Evolutionary conservation across 2,329 filamentous ascomycete species (phyloP), one percentile per base, ranked within the genome.

Genomic region (Colletotrichum salicis): DNA sequence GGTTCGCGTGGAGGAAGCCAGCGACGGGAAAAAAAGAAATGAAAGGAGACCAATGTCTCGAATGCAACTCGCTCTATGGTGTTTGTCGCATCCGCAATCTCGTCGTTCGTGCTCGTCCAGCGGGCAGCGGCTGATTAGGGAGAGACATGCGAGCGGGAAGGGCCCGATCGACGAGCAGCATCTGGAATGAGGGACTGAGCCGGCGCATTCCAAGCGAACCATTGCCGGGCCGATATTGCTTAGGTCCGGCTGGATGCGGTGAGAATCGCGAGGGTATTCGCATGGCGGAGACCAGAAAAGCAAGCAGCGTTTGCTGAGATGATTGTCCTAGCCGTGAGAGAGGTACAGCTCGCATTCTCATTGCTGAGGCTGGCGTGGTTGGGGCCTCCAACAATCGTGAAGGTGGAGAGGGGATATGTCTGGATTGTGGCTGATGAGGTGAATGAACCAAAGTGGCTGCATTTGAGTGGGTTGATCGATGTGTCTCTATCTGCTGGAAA

Each of bases 121-220:
- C 35, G 27, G 52, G 45, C 37, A 22, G 31, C 64, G 37, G 6
- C 59, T 63, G 19, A 56, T 60, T 24, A 59, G 41, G 22, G 35
- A 64, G 69, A 60, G 41, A 71, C 65, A 58, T 54, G 58, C 19
- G 54, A 52, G 65, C 68, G 69, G 57, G 54, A 59, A 69, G 65
- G 59, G 52, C 54, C 60, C 69, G 69, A 71, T 69, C 69, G 27
- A 69, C 45, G 58, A 59, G 66, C 65, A 56, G 59, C 65, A 71
- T 64, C 54, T 71, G 65, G 69, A 71, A 64, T 64, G 69, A 55
- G 33, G 35, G 22, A 13, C 35, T n/a, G 37, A 15, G 54, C 4
- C 33, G n/a, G 13, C 31, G 57, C 62, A 31, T 56, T 69, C 29
- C 24, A 29, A 54, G 45, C 29, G 35, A 45, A n/a, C 41, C 15